Evolutionary conservation across 176 grass and related monocot genomes (phyloP).

Genomic region (Puya raimondii): DNA sequence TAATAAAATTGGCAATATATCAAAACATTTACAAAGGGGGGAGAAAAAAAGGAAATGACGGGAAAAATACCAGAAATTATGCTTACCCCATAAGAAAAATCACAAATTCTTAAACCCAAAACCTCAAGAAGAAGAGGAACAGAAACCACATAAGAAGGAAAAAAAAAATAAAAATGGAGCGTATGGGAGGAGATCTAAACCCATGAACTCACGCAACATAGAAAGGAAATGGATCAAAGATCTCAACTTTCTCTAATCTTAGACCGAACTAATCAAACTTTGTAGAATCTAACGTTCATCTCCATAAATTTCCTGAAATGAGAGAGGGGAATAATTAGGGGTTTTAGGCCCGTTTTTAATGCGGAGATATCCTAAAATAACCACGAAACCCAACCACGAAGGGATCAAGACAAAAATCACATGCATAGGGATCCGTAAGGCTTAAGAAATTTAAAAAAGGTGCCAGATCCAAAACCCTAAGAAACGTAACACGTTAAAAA

Average conservation of each 20-base stretch:
- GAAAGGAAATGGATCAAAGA: background rate
- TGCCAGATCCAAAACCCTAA: constrained; percentile 22
- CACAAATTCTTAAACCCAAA: constrained; percentile 24
- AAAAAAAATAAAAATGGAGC: background rate
- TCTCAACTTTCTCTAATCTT: background rate
- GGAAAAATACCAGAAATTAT: background rate
- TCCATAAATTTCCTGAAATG: background rate
- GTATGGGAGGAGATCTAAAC: background rate
- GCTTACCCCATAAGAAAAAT: constrained; percentile 11
- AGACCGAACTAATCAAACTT: background rate
- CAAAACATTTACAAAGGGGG: background rate
- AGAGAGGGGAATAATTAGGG: constrained; percentile 15
- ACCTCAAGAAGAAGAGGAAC: constrained; percentile 3
- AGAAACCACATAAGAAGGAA: background rate
- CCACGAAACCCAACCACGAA: constrained; percentile 50
- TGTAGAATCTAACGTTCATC: background rate
- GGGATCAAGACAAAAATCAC: constrained; percentile 57
- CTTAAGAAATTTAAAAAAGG: constrained; percentile 68
- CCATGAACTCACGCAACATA: background rate
- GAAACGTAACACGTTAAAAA: constrained; percentile 19
- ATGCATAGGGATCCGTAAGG: constrained; percentile 82
- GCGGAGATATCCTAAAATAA: constrained; percentile 36
- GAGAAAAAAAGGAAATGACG: constrained; percentile 6
- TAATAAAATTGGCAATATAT: too few relatives aligned
- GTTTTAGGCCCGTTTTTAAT: constrained; percentile 3